Base-by-base conservation (phyloP, 2,329 filamentous ascomycete genomes). In the Aspergillus oerlinghausenensis region DNA sequence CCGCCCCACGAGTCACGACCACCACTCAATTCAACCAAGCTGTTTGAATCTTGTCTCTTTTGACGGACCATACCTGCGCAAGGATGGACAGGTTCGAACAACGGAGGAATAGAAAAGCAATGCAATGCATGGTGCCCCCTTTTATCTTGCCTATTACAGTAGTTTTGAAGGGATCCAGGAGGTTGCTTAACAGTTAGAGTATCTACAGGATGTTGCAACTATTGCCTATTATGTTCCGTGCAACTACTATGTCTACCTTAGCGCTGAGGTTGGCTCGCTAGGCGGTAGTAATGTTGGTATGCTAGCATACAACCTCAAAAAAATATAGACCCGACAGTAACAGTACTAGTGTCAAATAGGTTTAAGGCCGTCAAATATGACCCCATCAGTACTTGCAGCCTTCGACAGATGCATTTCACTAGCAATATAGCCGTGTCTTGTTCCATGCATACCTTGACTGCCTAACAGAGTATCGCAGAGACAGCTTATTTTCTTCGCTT, bases 1-100 rank as follows among this genome's bases (percentile, higher is more conserved):
- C 54, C 65, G 66, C 69, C 68, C 65, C 68, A 71, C 67, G 66
- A 60, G 55, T 58, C 58, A 67, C 60, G 60, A 65, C 68, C 68
- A 38, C 32, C 32, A 7, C 32, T 17, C 32, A 17, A 67, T 40
- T 60, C 58, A 50, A 54, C 60, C 38, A 54, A 69, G 58, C 45
- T 56, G 50, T 42, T 50, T 10, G 49, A 21, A 38, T 50, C 50
- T 57, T 62, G 55, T 40, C 19, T 28, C 40, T 52, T 55, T 28
- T 21, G 35, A 40, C 10, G 26, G 26, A 42, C 38, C 38, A 42
- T 28, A 45, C 50, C 49, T 29, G 40, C 42, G 49, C 21, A 55
- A n/a, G 26, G 11, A 32, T 47, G 53, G 19, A 19, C 8, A 21
- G 9, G n/a, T 26, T 21, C 14, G 43, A 47, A 47, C 21, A 19